Evolutionary conservation across 2,329 filamentous ascomycete species (phyloP).

Genomic region (Ilyonectria sp.): DNA sequence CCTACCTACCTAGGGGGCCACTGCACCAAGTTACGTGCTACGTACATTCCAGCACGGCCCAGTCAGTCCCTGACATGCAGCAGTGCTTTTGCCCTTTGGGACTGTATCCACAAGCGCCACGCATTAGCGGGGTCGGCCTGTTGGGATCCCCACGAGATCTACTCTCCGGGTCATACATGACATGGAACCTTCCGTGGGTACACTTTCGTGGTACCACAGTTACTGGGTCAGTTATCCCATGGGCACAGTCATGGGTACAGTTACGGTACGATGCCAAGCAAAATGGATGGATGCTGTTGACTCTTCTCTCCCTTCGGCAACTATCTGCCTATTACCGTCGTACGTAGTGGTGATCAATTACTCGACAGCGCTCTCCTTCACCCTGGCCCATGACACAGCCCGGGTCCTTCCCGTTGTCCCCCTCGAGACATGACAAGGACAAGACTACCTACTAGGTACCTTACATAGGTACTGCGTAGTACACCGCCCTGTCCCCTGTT

Average conservation of each 20-base stretch:
- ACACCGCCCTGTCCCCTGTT: background rate
- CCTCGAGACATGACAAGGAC: background rate
- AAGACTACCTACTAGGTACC: background rate
- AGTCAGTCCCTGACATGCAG: constrained; percentile 35
- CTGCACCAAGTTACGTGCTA: background rate
- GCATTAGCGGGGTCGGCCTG: constrained; percentile 41
- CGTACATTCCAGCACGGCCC: background rate
- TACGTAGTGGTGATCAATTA: background rate
- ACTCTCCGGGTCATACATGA: constrained; percentile 22
- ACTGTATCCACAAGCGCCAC: constrained; percentile 38
- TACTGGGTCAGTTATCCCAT: background rate
- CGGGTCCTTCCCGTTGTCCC: background rate
- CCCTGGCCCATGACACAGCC: background rate
- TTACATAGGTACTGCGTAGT: background rate
- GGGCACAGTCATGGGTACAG: too few species aligned
- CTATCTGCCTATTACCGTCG: background rate
- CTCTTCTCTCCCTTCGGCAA: constrained; percentile 22
- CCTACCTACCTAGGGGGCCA: background rate
- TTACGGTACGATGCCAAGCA: too few species aligned
- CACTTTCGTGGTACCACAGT: background rate
- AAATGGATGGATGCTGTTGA: constrained; percentile 2
- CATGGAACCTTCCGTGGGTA: constrained; percentile 2
- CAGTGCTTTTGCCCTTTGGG: constrained; percentile 11
- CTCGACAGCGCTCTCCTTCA: background rate
- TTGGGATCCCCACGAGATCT: constrained; percentile 47